Conservation (phyloP, 345 rosid genomes). For the Nasturtium officinale region DNA sequence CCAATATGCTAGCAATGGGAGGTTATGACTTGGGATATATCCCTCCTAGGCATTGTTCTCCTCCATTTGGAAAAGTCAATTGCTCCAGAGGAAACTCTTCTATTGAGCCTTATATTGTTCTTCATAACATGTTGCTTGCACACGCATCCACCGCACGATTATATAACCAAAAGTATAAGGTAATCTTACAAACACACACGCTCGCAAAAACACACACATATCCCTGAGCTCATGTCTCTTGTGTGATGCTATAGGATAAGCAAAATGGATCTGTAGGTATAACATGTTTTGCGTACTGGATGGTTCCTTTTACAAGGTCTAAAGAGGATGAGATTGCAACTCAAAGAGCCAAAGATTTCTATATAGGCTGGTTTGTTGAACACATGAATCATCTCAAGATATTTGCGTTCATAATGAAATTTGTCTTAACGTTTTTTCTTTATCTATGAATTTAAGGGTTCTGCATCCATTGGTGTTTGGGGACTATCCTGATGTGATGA, state of each 20-base stretch:
- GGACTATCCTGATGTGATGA: neutral
- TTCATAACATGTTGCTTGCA: constrained; percentile 62
- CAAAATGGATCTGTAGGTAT: neutral
- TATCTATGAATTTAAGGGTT: neutral
- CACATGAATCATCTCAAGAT: neutral
- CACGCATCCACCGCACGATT: constrained; percentile 60
- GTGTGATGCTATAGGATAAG: neutral
- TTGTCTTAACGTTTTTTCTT: too few relatives aligned
- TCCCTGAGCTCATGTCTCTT: neutral
- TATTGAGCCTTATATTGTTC: constrained; percentile 64
- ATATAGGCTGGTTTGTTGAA: neutral
- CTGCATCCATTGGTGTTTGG: neutral
- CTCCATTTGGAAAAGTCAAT: constrained; percentile 32
- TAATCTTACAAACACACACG: neutral
- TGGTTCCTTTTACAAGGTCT: neutral
- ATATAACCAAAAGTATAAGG: constrained; percentile 64
- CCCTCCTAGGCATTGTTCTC: constrained; percentile 52
- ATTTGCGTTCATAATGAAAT: too few relatives aligned
- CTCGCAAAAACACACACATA: neutral
- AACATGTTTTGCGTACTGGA: neutral
- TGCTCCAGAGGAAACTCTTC: constrained; percentile 59
- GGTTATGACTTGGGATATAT: too few relatives aligned
- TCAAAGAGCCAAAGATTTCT: neutral
- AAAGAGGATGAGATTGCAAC: neutral
- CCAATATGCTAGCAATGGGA: too few relatives aligned